Evolutionary conservation across 208 protist genomes (phyloP), one percentile per base, ranked within the genome.

Genomic region (Leishmania martiniquensis): DNA sequence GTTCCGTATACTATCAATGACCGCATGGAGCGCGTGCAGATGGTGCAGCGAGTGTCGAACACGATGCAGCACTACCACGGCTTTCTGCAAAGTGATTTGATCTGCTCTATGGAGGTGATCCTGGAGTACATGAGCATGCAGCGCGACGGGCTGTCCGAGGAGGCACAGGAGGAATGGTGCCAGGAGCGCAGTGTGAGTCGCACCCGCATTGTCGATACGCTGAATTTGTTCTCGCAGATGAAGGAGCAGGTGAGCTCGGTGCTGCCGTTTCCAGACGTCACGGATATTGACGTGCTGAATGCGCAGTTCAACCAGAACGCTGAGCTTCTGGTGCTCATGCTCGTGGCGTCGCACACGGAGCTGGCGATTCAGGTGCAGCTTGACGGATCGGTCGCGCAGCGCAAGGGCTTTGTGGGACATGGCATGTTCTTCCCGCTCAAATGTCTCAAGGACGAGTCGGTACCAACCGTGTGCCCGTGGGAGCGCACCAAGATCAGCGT

Each of bases 51-150:
- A 17, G 87, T 92, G 34, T 87, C 88, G 69, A 68, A 32, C 22
- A n/a, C 84, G 25, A 96, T 96, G 89, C 47, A 67, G 71, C 54
- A 51, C 34, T 93, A 87, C 82, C 87, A 90, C 71, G 89, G 89
- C 45, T 81, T 76, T 37, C 72, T 89, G 49, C 76, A 85, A 63
- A 93, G 90, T 77, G 92, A 96, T 77, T 81, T 91, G 32, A 81
- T 94, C 55, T 84, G 84, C 63, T 81, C 79, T 22, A 82, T 91
- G 76, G 88, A 85, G 68, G 90, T 85, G 0, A 81, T 93, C n/a
- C 75, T 96, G 47, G 85, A 85, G 39, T 96, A 92, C 83, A 90
- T 93, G 84, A 87, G 82, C 68, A 93, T 93, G 92, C 88, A 93
- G 80, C 83, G 84, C 60, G 85, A 90, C 60, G 92, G 92, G 15